Evolutionary conservation across 1,139 yeast genomes (phyloP).

Genomic region (Debaryomycetaceae sp.): DNA sequence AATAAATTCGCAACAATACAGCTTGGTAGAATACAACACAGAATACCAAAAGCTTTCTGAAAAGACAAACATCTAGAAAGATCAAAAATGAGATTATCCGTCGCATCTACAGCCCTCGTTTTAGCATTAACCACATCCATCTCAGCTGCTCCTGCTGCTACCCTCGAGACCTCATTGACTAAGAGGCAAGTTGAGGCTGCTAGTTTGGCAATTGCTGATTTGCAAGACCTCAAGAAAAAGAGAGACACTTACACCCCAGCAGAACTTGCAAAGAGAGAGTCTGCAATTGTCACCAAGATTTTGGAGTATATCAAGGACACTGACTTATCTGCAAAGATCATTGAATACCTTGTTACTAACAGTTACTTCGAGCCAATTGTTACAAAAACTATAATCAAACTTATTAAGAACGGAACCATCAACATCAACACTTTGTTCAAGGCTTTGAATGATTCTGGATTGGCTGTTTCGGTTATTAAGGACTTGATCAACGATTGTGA

Average conservation of each 20-base stretch:
- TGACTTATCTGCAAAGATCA: slow-evolving; percentile 37
- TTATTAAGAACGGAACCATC: slow-evolving; percentile 33
- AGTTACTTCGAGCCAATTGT: slow-evolving; percentile 29
- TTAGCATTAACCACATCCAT: slow-evolving; percentile 31
- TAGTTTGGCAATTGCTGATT: slow-evolving; percentile 23
- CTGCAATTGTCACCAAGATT: slow-evolving; percentile 41
- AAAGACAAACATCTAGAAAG: neutral
- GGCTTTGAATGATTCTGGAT: slow-evolving; percentile 44
- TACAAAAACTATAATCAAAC: slow-evolving; percentile 25
- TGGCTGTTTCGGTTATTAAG: slow-evolving; percentile 37
- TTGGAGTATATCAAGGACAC: slow-evolving; percentile 38
- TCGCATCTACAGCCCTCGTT: slow-evolving; percentile 28
- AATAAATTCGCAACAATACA: neutral
- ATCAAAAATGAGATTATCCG: slow-evolving; percentile 27
- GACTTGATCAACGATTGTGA: slow-evolving; percentile 39
- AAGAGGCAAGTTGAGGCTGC: slow-evolving; percentile 30
- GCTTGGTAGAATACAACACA: too few species aligned
- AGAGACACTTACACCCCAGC: slow-evolving; percentile 23
- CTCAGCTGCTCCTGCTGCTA: slow-evolving; percentile 33
- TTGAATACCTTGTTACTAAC: slow-evolving; percentile 33
- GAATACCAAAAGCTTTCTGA: neutral
- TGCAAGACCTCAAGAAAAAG: slow-evolving; percentile 28
- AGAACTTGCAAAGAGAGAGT: slow-evolving; percentile 37
- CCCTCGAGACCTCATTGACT: slow-evolving; percentile 20
- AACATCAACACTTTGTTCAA: slow-evolving; percentile 38